phyloP scores from a whole-genome alignment of 345 rosid species.

The Eucalyptus fibrosa region DNA sequence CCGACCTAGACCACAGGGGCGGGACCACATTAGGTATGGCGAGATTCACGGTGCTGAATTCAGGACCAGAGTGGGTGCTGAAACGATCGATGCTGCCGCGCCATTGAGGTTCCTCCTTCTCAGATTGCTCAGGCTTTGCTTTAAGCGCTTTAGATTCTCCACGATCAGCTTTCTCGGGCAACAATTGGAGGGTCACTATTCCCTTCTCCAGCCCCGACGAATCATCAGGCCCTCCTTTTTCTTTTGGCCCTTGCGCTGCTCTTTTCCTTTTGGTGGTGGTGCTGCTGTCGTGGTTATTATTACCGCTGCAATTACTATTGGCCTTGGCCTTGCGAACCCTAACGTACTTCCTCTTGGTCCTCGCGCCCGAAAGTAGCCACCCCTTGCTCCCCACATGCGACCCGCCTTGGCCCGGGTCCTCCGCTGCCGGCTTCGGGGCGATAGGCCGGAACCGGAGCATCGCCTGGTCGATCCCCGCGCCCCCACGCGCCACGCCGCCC shows the following conservation, averaged over 20 bases:
- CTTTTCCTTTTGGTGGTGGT: background rate
- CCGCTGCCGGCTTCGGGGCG: slow-evolving; percentile 4
- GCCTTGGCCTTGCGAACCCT: background rate
- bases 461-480: background rate
- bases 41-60: background rate
- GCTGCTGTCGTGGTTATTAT: background rate
- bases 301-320: background rate
- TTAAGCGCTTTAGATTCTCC: background rate
- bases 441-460: slow-evolving; percentile 8
- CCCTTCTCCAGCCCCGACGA: background rate
- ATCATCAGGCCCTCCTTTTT: background rate
- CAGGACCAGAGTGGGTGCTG: background rate
- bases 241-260: background rate
- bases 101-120: background rate
- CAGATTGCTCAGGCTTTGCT: background rate
- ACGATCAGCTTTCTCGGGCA: background rate
- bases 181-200: slow-evolving; percentile 1
- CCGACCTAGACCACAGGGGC: background rate
- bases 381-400: background rate
- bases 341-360: slow-evolving; percentile 5
- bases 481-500: background rate
- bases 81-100: background rate
- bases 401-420: background rate
- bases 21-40: background rate
- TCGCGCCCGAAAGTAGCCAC: background rate